phyloP scores from a whole-genome alignment of 495 filamentous ascomycete species.

The Trichoderma gamsii region DNA sequence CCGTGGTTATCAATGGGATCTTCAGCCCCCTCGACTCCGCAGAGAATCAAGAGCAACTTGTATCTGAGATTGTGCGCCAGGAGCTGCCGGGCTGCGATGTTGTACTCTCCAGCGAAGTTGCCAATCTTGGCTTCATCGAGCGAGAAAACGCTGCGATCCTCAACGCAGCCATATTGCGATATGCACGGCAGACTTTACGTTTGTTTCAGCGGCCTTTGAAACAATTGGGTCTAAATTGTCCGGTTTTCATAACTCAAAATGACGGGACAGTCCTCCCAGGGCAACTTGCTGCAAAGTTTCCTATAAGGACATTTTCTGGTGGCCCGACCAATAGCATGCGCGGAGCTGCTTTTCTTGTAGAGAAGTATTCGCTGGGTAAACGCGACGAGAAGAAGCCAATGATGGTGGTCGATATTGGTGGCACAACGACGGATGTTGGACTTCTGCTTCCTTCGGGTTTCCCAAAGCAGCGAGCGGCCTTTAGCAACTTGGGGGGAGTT shows the following conservation, averaged over 20 bases:
- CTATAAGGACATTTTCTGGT: constrained; percentile 48
- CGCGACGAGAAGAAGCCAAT: constrained; percentile 23
- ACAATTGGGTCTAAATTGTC: constrained; percentile 40
- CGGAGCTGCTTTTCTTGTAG: constrained; percentile 45
- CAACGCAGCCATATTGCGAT: constrained; percentile 47
- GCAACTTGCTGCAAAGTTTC: constrained; percentile 40
- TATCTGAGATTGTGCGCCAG: constrained; percentile 34
- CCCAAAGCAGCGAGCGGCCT: constrained; percentile 38
- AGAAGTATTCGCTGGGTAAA: constrained; percentile 20
- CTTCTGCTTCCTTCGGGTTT: constrained; percentile 38
- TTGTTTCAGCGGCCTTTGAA: constrained; percentile 42
- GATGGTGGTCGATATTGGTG: constrained; percentile 46
- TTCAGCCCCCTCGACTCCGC: constrained; percentile 51
- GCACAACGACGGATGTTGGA: constrained; percentile 43
- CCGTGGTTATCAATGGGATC: constrained; percentile 50
- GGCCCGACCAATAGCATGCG: constrained; percentile 54
- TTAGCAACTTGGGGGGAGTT: constrained; percentile 39
- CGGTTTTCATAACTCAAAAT: constrained; percentile 52
- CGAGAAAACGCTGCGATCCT: constrained; percentile 52
- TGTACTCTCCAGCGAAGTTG: constrained; percentile 43
- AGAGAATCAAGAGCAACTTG: constrained; percentile 44
- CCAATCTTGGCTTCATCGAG: constrained; percentile 48
- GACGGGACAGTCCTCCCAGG: constrained; percentile 48
- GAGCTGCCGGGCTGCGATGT: constrained; percentile 44
- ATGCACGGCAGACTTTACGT: constrained; percentile 44